A percentile compares a stretch with the other conserved stretches of the same genome.
Conservation (phyloP, 2,329 filamentous ascomycete genomes). For the Pyricularia sp. region DNA sequence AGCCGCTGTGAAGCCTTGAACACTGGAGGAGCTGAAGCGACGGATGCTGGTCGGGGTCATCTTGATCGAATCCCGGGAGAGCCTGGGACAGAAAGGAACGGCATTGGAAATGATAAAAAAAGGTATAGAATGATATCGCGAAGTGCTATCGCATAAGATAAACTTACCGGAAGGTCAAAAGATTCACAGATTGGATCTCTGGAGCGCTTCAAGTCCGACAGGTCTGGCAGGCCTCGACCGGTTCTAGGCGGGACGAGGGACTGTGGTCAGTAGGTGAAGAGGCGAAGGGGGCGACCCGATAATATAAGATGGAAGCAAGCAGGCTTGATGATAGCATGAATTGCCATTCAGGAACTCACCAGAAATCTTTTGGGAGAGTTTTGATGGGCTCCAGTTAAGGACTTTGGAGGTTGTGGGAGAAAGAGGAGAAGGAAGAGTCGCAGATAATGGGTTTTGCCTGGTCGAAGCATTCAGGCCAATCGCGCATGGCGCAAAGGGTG, state of each 20-base stretch:
- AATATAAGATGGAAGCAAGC: not conserved
- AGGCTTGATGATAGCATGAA: slow-evolving; percentile 5
- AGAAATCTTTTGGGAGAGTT: slow-evolving; percentile 13
- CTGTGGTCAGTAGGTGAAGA: slow-evolving; percentile 3
- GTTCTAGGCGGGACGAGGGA: slow-evolving; percentile 6
- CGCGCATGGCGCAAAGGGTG: slow-evolving; percentile 11
- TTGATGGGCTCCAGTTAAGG: slow-evolving; percentile 17
- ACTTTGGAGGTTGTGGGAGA: slow-evolving; percentile 19
- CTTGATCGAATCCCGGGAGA: not conserved
- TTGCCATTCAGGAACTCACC: slow-evolving; percentile 16
- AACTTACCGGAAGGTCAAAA: slow-evolving; percentile 26
- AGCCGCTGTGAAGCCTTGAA: not conserved
- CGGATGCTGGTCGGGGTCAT: not conserved
- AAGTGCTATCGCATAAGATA: slow-evolving; percentile 16
- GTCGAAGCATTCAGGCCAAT: slow-evolving; percentile 9
- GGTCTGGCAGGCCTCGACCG: not conserved
- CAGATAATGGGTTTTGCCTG: slow-evolving; percentile 15
- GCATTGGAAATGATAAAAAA: not conserved
- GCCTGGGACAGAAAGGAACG: not conserved
- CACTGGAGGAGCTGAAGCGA: not conserved
- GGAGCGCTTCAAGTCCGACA: slow-evolving; percentile 15
- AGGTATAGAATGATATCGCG: slow-evolving; percentile 24
- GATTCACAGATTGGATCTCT: slow-evolving; percentile 21
- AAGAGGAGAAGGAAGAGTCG: slow-evolving; percentile 16
- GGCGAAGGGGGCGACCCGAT: slow-evolving; percentile 3